Conservation (phyloP, 1,284 basidiomycete genomes). For the Neotropicomus parvogracilis region DNA sequence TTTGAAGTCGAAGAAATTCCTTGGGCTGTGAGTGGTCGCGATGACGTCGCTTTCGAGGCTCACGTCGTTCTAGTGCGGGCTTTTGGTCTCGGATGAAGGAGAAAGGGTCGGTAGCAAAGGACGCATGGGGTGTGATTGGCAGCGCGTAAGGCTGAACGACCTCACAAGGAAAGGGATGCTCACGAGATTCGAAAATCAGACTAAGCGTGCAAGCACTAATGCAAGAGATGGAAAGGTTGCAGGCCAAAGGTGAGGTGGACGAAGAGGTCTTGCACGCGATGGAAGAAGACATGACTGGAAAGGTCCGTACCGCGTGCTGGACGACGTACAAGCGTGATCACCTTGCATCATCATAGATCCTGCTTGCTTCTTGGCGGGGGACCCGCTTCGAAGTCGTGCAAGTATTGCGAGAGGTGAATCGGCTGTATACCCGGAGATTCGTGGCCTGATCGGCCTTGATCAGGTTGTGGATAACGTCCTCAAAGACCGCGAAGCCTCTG, state of each 20-base stretch:
- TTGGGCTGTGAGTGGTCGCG: constrained; percentile 67
- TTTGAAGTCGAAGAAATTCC: constrained; percentile 88
- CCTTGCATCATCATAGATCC: constrained; percentile 50
- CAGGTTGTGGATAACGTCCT: constrained; percentile 79
- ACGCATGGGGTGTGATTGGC: constrained; percentile 90
- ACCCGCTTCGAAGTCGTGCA: constrained; percentile 90
- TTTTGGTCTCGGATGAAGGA: constrained; percentile 96
- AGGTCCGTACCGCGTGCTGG: constrained; percentile 42
- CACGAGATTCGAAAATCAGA: constrained; percentile 12
- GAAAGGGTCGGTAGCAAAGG: constrained; percentile 89
- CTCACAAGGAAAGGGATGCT: neutral
- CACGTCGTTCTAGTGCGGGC: constrained; percentile 59
- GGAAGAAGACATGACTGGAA: constrained; percentile 93
- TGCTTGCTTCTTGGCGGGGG: constrained; percentile 93
- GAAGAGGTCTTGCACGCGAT: constrained; percentile 84
- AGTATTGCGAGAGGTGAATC: constrained; percentile 65
- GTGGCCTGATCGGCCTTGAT: constrained; percentile 3
- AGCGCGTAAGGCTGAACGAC: constrained; percentile 69
- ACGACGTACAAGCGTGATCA: neutral
- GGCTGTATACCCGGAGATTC: neutral
- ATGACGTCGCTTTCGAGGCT: constrained; percentile 22
- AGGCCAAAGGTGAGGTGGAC: constrained; percentile 81
- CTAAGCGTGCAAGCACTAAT: constrained; percentile 40
- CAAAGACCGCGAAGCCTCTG: constrained; percentile 70
- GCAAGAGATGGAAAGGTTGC: constrained; percentile 89